Percentiles rank a stretch among this genome's conserved stretches.
phyloP scores from a whole-genome alignment of 2,329 filamentous ascomycete species.

The Stemphylium vesicarium region DNA sequence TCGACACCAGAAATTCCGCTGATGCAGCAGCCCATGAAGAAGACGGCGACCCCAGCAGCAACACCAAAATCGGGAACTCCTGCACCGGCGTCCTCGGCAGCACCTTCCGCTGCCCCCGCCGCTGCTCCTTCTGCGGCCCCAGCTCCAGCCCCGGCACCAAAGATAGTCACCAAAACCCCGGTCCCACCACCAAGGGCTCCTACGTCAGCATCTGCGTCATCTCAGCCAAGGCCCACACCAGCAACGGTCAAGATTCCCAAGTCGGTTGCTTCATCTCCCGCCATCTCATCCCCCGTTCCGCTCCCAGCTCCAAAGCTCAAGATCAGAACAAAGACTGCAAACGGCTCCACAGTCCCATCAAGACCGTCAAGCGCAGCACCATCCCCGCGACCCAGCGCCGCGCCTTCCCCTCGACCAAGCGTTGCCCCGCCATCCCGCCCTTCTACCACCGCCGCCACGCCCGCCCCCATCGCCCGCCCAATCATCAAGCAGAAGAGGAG shows the following conservation, averaged over 20 bases:
- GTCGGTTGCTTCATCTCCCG: slow-evolving; percentile 24
- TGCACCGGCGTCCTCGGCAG: neutral
- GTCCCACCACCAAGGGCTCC: slow-evolving; percentile 14
- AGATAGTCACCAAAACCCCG: slow-evolving; percentile 9
- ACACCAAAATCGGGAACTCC: slow-evolving; percentile 13
- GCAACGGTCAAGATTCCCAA: slow-evolving; percentile 25
- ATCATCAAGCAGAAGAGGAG: slow-evolving; percentile 28
- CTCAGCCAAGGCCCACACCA: slow-evolving; percentile 13
- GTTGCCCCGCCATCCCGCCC: slow-evolving; percentile 7
- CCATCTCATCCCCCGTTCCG: slow-evolving; percentile 35
- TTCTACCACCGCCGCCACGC: neutral
- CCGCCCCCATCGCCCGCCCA: slow-evolving; percentile 13
- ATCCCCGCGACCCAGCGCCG: slow-evolving; percentile 20
- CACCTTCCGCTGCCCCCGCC: neutral
- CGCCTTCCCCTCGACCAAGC: slow-evolving; percentile 20
- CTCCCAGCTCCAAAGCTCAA: slow-evolving; percentile 36
- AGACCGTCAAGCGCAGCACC: slow-evolving; percentile 20
- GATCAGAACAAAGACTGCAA: slow-evolving; percentile 33
- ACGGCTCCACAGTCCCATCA: slow-evolving; percentile 14
- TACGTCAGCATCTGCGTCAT: slow-evolving; percentile 12
- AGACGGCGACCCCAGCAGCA: slow-evolving; percentile 26
- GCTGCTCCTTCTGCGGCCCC: slow-evolving; percentile 9
- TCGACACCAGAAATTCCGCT: slow-evolving; percentile 27
- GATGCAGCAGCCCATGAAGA: slow-evolving; percentile 24
- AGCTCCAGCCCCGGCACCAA: neutral